Evolutionary conservation across 2,329 filamentous ascomycete species (phyloP).

Genomic region (Fusarium torulosum): DNA sequence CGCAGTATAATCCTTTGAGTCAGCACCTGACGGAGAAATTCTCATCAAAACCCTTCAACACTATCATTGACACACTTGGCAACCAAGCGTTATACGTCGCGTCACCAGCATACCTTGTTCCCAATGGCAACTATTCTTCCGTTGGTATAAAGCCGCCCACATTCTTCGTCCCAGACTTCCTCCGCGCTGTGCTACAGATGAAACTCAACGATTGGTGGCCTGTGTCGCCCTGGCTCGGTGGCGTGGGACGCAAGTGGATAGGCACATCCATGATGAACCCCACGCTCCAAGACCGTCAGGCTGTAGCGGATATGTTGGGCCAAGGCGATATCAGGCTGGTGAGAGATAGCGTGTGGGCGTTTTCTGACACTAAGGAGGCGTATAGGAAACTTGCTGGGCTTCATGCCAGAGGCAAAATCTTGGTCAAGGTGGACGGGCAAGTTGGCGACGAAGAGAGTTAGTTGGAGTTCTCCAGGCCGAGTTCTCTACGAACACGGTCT

Average conservation of each 20-base stretch:
- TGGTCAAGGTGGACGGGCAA: conserved; percentile 51
- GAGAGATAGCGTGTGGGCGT: not conserved
- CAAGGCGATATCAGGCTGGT: conserved; percentile 1
- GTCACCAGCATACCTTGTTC: conserved; percentile 4
- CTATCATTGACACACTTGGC: conserved; percentile 9
- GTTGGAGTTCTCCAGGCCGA: too few relatives aligned
- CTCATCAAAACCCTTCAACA: not conserved
- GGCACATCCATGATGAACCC: conserved; percentile 53
- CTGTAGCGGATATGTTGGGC: conserved; percentile 48
- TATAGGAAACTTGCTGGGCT: conserved; percentile 20
- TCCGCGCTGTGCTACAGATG: conserved; percentile 52
- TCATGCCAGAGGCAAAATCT: conserved; percentile 55
- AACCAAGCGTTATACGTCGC: conserved; percentile 10
- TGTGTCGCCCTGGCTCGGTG: conserved; percentile 52
- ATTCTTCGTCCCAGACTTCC: conserved; percentile 49
- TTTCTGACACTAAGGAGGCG: not conserved
- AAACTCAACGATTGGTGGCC: conserved; percentile 57
- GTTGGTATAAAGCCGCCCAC: conserved; percentile 45
- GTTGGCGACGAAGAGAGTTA: too few relatives aligned
- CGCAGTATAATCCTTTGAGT: not conserved
- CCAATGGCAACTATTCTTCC: conserved; percentile 5
- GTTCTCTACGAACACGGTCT: too few relatives aligned
- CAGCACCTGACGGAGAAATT: not conserved
- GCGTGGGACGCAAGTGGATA: conserved; percentile 54
- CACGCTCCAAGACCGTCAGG: conserved; percentile 51